Percentiles rank a stretch among this genome's conserved stretches.
phyloP scores from a whole-genome alignment of 495 filamentous ascomycete species.

The Rhypophila decipiens region DNA sequence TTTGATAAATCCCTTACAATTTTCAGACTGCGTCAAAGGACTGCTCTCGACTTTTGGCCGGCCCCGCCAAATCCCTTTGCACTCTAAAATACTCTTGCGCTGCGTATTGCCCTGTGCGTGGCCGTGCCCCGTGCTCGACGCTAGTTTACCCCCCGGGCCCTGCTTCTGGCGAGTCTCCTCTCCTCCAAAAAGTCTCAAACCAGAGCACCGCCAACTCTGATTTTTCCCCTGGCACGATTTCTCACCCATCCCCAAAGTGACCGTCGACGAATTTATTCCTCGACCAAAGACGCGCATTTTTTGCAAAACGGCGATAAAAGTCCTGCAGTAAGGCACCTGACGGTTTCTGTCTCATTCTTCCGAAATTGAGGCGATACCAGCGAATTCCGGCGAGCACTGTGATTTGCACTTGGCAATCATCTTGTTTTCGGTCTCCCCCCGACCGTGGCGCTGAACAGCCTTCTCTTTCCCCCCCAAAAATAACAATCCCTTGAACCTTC shows the following conservation, averaged over 20 bases:
- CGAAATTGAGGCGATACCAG: slow-evolving; percentile 20
- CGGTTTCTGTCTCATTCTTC: slow-evolving; percentile 11
- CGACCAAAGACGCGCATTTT: slow-evolving; percentile 16
- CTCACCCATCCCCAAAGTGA: no score
- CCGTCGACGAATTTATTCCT: slow-evolving; percentile 19
- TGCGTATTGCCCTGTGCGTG: slow-evolving; percentile 7
- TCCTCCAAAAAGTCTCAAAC: slow-evolving; percentile 27
- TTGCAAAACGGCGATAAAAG: slow-evolving; percentile 24
- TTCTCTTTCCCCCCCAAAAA: slow-evolving; percentile 5
- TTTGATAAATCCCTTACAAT: no score
- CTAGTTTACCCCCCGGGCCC: slow-evolving; percentile 16
- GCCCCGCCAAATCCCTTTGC: background rate
- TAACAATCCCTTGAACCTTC: slow-evolving; percentile 11
- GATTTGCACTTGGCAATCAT: slow-evolving; percentile 14
- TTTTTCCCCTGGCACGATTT: slow-evolving; percentile 22
- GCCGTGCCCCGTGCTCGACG: slow-evolving; percentile 11
- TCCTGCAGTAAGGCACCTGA: slow-evolving; percentile 20
- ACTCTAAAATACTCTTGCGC: background rate
- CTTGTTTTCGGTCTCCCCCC: slow-evolving; percentile 19
- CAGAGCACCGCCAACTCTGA: slow-evolving; percentile 19
- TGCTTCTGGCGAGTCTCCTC: slow-evolving; percentile 1
- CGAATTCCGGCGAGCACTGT: slow-evolving; percentile 22
- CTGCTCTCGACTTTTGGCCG: background rate
- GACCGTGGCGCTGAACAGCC: slow-evolving; percentile 26
- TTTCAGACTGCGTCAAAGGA: no score